Evolutionary conservation across 1,284 basidiomycete species (phyloP).

Genomic region (Lentinus polychrous): DNA sequence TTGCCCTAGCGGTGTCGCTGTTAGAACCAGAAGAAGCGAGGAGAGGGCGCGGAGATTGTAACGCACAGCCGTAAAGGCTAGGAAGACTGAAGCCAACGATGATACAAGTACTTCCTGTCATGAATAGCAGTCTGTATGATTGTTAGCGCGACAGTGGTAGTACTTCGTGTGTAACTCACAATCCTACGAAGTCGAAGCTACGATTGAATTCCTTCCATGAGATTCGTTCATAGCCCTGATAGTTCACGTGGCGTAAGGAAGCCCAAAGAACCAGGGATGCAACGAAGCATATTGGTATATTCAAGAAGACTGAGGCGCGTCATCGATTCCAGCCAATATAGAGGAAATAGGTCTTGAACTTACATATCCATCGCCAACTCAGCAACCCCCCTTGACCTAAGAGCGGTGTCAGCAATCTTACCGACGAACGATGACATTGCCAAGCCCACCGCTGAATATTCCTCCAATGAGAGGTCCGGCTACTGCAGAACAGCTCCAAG

Average conservation of each 20-base stretch:
- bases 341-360: slow-evolving; percentile 26
- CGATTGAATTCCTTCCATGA: slow-evolving; percentile 48
- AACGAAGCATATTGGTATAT: slow-evolving; percentile 64
- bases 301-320: slow-evolving; percentile 57
- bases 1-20: slow-evolving; percentile 46
- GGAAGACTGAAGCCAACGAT: slow-evolving; percentile 75
- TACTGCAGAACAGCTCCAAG: slow-evolving; percentile 77
- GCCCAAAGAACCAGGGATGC: slow-evolving; percentile 50
- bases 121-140: slow-evolving; percentile 53
- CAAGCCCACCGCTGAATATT: slow-evolving; percentile 60
- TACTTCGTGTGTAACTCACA: slow-evolving; percentile 42
- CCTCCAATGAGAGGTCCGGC: slow-evolving; percentile 75
- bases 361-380: slow-evolving; percentile 78
- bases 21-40: not conserved
- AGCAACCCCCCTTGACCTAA: slow-evolving; percentile 23
- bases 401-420: not conserved
- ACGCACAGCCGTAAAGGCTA: slow-evolving; percentile 59
- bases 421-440: slow-evolving; percentile 3
- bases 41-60: slow-evolving; percentile 4
- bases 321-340: slow-evolving; percentile 4
- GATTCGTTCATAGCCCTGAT: slow-evolving; percentile 37
- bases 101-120: slow-evolving; percentile 65
- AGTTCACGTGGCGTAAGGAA: slow-evolving; percentile 49
- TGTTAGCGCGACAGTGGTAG: not conserved
- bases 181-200: slow-evolving; percentile 67